Percentiles rank a stretch among this genome's conserved stretches.
Evolutionary conservation across 2,329 filamentous ascomycete genomes (phyloP).

Genomic region (Canariomyces notabilis): DNA sequence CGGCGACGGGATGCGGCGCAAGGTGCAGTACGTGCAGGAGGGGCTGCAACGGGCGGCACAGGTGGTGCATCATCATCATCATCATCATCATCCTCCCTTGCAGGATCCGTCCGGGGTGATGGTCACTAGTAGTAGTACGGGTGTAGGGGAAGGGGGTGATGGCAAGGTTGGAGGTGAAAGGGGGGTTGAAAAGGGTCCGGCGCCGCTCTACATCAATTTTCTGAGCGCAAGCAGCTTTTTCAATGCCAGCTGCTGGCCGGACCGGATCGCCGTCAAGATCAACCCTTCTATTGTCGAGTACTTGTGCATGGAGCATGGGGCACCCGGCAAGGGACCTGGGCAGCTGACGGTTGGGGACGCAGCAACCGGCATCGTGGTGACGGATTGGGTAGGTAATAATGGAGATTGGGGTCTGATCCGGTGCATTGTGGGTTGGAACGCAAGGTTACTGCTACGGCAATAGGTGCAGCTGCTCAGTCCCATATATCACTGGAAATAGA

Average conservation of each 20-base stretch:
- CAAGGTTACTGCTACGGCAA: conserved; percentile 51
- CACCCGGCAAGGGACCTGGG: conserved; percentile 44
- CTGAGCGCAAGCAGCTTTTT: conserved; percentile 91
- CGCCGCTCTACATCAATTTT: conserved; percentile 85
- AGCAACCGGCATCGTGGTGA: conserved; percentile 81
- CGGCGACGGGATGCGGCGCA: conserved; percentile 69
- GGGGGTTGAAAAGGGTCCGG: conserved; percentile 22
- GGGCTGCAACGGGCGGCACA: conserved; percentile 71
- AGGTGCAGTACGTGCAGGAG: conserved; percentile 67
- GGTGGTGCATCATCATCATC: conserved; percentile 43
- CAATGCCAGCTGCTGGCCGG: conserved; percentile 87
- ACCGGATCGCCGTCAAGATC: conserved; percentile 79
- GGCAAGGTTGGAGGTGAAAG: background rate
- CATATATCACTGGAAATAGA: conserved; percentile 1
- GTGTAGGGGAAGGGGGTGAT: background rate
- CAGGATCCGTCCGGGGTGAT: no score
- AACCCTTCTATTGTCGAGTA: conserved; percentile 71
- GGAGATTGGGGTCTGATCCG: conserved; percentile 88
- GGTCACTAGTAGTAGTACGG: no score
- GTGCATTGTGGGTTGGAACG: conserved; percentile 89
- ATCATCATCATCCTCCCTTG: no score
- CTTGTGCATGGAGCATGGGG: conserved; percentile 53
- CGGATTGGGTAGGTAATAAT: conserved; percentile 83
- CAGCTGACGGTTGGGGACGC: conserved; percentile 60
- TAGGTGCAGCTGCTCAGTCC: conserved; percentile 27